A percentile compares a stretch with the other conserved stretches of the same genome.
These are phyloP conservation scores for Paracoccidioides lutzii DNA, from an alignment of 2,329 filamentous ascomycete genomes.

Conservation along the genomic window DNA sequence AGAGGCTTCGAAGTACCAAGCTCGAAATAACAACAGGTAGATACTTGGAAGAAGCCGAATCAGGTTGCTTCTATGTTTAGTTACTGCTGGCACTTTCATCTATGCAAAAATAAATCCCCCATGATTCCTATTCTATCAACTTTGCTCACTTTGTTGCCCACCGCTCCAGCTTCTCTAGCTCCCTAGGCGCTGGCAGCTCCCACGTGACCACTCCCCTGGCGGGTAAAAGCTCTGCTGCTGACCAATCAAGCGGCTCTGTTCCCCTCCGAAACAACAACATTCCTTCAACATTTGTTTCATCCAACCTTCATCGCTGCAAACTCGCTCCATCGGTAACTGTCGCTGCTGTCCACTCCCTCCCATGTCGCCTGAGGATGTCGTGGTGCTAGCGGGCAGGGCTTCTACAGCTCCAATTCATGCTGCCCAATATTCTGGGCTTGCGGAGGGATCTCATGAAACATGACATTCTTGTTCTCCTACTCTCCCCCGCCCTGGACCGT, in stretches of 20 bases:
- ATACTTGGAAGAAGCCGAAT: no score
- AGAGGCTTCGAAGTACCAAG: no score
- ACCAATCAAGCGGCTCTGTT: not conserved
- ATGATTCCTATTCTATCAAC: not conserved
- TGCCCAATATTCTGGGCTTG: not conserved
- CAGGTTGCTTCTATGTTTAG: no score
- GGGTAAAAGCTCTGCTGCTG: not conserved
- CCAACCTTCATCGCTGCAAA: slow-evolving; percentile 7
- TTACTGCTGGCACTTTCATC: no score
- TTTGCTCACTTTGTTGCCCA: no score
- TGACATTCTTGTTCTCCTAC: not conserved
- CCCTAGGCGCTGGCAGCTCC: not conserved
- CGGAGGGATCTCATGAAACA: not conserved
- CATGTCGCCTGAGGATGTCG: not conserved
- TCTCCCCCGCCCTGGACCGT: not conserved
- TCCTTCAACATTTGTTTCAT: not conserved
- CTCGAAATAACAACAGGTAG: no score
- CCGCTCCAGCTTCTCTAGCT: no score
- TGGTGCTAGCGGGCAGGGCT: not conserved
- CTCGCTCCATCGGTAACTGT: not conserved
- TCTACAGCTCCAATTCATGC: not conserved
- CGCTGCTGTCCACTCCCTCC: slow-evolving; percentile 12
- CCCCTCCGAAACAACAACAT: slow-evolving; percentile 7
- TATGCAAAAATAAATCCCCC: no score
- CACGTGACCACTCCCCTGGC: not conserved